Base-by-base conservation (phyloP, 768 basidiomycete genomes). In the Boletales sp. region DNA sequence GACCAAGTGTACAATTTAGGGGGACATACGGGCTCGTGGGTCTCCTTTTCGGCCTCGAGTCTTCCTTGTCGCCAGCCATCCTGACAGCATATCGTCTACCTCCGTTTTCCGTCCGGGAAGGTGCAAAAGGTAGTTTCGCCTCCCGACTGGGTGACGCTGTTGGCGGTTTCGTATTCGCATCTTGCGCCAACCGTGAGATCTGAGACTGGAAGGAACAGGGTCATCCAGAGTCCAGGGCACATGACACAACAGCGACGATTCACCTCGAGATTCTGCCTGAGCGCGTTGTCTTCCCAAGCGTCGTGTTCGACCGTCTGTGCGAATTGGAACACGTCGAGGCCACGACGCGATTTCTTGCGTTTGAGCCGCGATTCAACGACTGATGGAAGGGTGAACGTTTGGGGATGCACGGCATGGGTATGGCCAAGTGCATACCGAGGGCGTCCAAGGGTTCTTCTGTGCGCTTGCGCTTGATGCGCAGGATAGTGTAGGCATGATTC, bases 391-490 rank as follows among this genome's bases (percentile, higher is more conserved):
- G 43, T 55, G 34, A 60, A 46, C 19, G 55, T 43, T 39, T 59
- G 38, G 50, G 54, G 53, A 53, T 49, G 44, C 43, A 47, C 41
- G 48, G 36, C 45, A 48, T 47, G 32, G n/a, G 42, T 49, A 50
- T 41, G 55, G 46, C 35, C 28, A 49, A 42, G 54, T 35, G 66
- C 74, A 58, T 71, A 86, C 89, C 85, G 56, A 91, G 73, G 33
- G 86, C 89, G 69, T 91, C 89, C 41, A 90, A 72, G 33, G 89
- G 86, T 60, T 90, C 89, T 57, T 91, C 89, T 33, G 80, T 86
- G 19, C 90, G 76, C 61, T 90, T 90, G 32, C 89, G 78, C 65
- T 91, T 91, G 67, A 91, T 89, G 31, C 90, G 81, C 31, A 91
- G 67, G 58, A 91, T 84, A 1, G 89, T 86, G 60, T 81, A 86